Base-by-base conservation (phyloP, 2,329 filamentous ascomycete genomes). In the Pyrenochaeta sp. region DNA sequence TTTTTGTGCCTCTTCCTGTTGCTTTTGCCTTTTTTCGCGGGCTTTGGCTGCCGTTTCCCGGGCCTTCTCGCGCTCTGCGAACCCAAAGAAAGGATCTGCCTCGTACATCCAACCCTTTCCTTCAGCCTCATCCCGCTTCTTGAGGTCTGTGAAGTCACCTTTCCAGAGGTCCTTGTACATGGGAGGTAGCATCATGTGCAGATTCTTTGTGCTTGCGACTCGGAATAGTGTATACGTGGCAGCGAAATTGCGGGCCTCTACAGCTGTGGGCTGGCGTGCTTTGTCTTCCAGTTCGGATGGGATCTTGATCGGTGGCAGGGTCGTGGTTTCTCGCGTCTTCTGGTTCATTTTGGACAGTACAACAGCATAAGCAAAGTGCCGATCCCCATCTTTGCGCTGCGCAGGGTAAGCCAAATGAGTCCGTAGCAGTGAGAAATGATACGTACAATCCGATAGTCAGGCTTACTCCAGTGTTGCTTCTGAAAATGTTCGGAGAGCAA, bases 391-490 rank as follows among this genome's bases (percentile, higher is more conserved):
- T 83, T 90, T 92, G 64, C 83, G 86, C 84, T 85, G n/a, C 27
- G 12, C 2, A 25, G 22, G 19, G 5, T 36, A 9, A 32, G 45
- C n/a, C 22, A 34, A 15, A 27, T 27, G 5, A 1, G 5, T 22
- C 6, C 28, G 9, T 36, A 22, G 28, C 10, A 32, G n/a, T n/a
- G 13, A 19, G 32, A 47, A 19, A 13, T 1, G 6, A 15, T 24
- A 37, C 67, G 48, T 80, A 90, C 88, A 81, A 92, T 92, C 64
- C 90, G 90, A 77, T 97, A 99, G 63, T 96, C 93, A 1, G 94
- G 94, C 75, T 90, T 94, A 65, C 92, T 91, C 95, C 95, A 99
- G 75, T 92, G 92, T 77, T 96, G 91, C 78, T 94, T 96, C 80
- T 97, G 93, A 71, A 93, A 97, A 79, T 96, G 91, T 82, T 98